phyloP scores from a whole-genome alignment of 441 rosid species.

The Sinapis alba region DNA sequence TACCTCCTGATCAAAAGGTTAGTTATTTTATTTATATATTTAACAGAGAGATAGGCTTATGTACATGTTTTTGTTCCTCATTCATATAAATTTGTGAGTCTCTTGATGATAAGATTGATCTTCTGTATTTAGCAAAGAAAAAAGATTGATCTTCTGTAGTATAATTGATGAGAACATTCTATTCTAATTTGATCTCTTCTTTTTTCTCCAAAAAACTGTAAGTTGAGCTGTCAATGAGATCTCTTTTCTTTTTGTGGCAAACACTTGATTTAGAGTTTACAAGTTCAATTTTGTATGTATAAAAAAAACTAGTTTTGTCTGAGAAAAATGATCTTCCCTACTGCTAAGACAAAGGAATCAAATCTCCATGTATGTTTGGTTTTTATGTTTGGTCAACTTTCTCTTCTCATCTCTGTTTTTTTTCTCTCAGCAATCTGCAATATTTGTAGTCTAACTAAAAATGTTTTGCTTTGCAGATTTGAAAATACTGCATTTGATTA shows the following conservation, averaged over 20 bases:
- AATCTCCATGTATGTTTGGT: not conserved
- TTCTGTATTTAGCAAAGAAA: too few relatives aligned
- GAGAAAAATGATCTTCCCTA: not conserved
- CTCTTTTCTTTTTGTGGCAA: constrained; percentile 24
- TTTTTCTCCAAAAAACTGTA: not conserved
- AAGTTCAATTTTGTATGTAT: not conserved
- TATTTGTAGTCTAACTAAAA: not conserved
- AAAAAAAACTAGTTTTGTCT: not conserved
- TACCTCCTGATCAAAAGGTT: constrained; percentile 24
- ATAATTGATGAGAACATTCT: not conserved
- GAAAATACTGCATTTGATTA: constrained; percentile 24
- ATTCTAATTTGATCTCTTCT: constrained; percentile 15
- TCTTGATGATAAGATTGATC: constrained; percentile 23
- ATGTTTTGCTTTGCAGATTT: constrained; percentile 5
- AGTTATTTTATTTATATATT: not conserved
- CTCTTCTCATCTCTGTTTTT: constrained; percentile 21
- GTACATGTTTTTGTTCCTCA: constrained; percentile 2
- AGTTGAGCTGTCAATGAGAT: constrained; percentile 34
- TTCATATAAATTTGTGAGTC: not conserved
- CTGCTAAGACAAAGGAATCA: not conserved
- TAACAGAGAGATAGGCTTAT: not conserved
- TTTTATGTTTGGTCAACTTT: constrained; percentile 34
- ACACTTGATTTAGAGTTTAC: not conserved
- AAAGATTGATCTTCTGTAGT: constrained; percentile 16
- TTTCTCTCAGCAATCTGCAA: not conserved